These are phyloP conservation scores for Rehmannia glutinosa DNA, from an alignment of 257 asterid species.

Conservation along the genomic window DNA sequence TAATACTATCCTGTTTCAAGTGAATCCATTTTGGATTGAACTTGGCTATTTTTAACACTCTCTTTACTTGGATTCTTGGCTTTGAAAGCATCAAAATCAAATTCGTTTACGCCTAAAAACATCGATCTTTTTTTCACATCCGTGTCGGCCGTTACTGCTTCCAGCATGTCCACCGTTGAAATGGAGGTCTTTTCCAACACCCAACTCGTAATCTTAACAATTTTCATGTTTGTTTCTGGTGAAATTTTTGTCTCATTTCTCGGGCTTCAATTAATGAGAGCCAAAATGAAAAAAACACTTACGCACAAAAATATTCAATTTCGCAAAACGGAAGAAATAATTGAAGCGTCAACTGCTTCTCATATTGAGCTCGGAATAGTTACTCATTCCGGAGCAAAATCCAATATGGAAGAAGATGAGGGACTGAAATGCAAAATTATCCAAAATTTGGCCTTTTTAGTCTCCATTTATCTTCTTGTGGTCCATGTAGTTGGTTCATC, in stretches of 20 bases:
- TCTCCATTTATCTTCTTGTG: conserved; percentile 25
- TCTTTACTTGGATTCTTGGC: conserved; percentile 32
- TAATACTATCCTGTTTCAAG: conserved; percentile 3
- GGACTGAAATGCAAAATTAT: neutral
- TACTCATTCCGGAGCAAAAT: neutral
- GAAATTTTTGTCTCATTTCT: neutral
- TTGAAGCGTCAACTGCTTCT: no score
- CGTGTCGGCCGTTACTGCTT: neutral
- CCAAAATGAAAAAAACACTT: neutral
- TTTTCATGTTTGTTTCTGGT: neutral
- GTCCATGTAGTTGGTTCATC: conserved; percentile 27
- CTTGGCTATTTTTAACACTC: conserved; percentile 26
- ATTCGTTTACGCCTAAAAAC: neutral
- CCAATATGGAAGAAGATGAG: neutral
- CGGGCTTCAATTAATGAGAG: neutral
- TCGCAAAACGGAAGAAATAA: neutral
- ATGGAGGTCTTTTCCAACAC: neutral
- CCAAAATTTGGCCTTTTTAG: conserved; percentile 14
- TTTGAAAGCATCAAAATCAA: neutral
- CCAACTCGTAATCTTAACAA: neutral
- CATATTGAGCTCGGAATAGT: neutral
- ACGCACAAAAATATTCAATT: neutral
- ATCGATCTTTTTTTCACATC: neutral
- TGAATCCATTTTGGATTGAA: conserved; percentile 31
- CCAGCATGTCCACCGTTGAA: neutral